Evolutionary conservation across 768 basidiomycete genomes (phyloP), one percentile per base, ranked within the genome.

Genomic region (Podaxis sp.): DNA sequence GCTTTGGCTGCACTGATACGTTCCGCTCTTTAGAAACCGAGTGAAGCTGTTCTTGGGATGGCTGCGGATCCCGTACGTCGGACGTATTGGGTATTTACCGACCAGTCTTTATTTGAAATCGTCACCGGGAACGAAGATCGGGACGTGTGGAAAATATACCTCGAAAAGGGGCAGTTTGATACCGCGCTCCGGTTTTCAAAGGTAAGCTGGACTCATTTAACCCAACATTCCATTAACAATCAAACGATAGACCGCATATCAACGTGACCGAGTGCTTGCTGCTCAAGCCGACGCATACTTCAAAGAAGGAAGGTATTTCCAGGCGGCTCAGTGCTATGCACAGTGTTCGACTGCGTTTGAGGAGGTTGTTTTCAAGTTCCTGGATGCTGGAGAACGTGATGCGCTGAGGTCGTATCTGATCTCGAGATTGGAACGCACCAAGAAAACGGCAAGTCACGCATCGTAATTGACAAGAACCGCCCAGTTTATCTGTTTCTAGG

Each of bases 21-120:
- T 40, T 33, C 22, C 7, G 17, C 38, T 33, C 55, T 52, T 39
- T 71, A 97, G 95, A 89, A 87, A 83, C 79, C 86, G 5, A 85
- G 83, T 28, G 94, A 96, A 70, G 77, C 75, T 39, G 87, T 93
- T 17, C 79, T 85, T 30, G 93, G 90, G 0, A 76, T 98, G 36
- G 85, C 89, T 4, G 84, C 90, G 8, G 97, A 99, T 74, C 91
- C 90, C 17, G 87, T 93, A 3, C 86, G 90, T 8, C 88, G 86
- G 74, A 99, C 96, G 13, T 96, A 90, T 68, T 99, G 97, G 97
- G 84, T 95, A 1, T 96, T 89, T 71, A 96, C 96, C 0, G 88
- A 93, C 66, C 86, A 88, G 64, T 90, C 93, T 0, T 82, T 99
- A 19, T 95, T 92, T 68, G 97, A 99, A 69, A 76, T 99, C 26